Percentiles rank a stretch among this genome's conserved stretches.
Conservation (phyloP, 1,139 yeast genomes). For the Candida freyschussii region DNA sequence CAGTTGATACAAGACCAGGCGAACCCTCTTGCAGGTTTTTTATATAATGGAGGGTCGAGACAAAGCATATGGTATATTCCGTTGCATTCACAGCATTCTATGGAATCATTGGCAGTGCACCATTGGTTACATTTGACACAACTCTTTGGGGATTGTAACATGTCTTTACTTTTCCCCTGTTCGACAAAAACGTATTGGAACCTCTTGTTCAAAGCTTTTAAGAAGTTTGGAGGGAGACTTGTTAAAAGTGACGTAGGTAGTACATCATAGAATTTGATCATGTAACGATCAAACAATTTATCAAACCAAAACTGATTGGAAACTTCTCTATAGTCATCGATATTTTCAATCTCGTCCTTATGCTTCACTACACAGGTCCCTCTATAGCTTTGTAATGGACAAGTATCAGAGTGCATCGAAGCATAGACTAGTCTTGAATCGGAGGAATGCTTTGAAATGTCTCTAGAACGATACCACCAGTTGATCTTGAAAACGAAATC, state of each 20-base stretch:
- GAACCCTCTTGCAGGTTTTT: slow-evolving; percentile 82
- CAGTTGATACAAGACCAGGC: slow-evolving; percentile 93
- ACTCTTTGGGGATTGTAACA: slow-evolving; percentile 58
- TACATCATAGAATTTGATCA: slow-evolving; percentile 78
- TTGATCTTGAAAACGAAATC: slow-evolving; percentile 65
- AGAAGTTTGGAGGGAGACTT: slow-evolving; percentile 49
- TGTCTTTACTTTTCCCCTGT: slow-evolving; percentile 57
- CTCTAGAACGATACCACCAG: slow-evolving; percentile 91
- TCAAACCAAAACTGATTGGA: slow-evolving; percentile 84
- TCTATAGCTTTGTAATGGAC: slow-evolving; percentile 72
- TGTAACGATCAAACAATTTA: slow-evolving; percentile 80
- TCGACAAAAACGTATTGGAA: slow-evolving; percentile 77
- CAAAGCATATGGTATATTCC: slow-evolving; percentile 75
- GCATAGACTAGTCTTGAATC: slow-evolving; percentile 79
- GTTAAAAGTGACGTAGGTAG: slow-evolving; percentile 52
- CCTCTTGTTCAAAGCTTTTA: slow-evolving; percentile 59
- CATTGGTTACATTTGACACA: slow-evolving; percentile 81
- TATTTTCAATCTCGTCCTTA: slow-evolving; percentile 53
- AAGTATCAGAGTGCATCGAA: slow-evolving; percentile 81
- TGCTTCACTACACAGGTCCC: slow-evolving; percentile 73
- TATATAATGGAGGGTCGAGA: slow-evolving; percentile 75
- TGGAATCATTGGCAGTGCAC: slow-evolving; percentile 73
- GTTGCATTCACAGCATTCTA: slow-evolving; percentile 77
- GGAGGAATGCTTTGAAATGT: slow-evolving; percentile 59
- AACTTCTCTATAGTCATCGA: slow-evolving; percentile 47